phyloP scores from a whole-genome alignment of 441 rosid species.

The Daphne laureola region DNA sequence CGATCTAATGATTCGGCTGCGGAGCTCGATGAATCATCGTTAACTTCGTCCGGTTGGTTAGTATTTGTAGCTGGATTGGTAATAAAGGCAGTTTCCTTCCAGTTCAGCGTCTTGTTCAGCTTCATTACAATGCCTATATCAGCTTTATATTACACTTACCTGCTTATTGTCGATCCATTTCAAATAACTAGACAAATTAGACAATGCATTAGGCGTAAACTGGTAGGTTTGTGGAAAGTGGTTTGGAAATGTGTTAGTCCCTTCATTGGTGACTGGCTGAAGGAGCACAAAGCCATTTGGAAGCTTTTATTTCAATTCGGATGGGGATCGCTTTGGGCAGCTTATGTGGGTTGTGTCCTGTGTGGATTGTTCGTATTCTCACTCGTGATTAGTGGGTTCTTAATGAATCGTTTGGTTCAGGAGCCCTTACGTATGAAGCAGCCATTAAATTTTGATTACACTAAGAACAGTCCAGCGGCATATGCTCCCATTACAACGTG shows the following conservation, averaged over 20 bases:
- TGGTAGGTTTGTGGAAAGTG: slow-evolving; percentile 20
- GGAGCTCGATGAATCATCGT: slow-evolving; percentile 21
- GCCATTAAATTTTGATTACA: slow-evolving; percentile 63
- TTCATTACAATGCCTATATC: slow-evolving; percentile 43
- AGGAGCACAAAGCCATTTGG: slow-evolving; percentile 37
- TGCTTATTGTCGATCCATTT: slow-evolving; percentile 54
- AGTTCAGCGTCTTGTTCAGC: slow-evolving; percentile 41
- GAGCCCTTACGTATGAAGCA: slow-evolving; percentile 50
- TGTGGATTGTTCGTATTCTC: slow-evolving; percentile 47
- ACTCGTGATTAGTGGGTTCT: slow-evolving; percentile 38
- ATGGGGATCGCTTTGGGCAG: slow-evolving; percentile 62
- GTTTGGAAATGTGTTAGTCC: slow-evolving; percentile 25
- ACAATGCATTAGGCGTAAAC: slow-evolving; percentile 19
- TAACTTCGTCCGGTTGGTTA: slow-evolving; percentile 25
- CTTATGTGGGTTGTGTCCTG: slow-evolving; percentile 54
- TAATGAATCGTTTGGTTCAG: slow-evolving; percentile 51
- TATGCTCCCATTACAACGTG: slow-evolving; percentile 55
- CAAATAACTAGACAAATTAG: slow-evolving; percentile 29
- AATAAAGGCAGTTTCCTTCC: slow-evolving; percentile 58
- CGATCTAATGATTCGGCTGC: slow-evolving; percentile 19
- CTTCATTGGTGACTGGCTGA: slow-evolving; percentile 26
- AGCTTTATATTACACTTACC: slow-evolving; percentile 25
- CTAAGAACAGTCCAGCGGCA: slow-evolving; percentile 61
- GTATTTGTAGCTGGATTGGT: slow-evolving; percentile 37
- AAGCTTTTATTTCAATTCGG: slow-evolving; percentile 36